Evolutionary conservation across 257 asterid genomes (phyloP).

Genomic region (Pogostemon cablin): DNA sequence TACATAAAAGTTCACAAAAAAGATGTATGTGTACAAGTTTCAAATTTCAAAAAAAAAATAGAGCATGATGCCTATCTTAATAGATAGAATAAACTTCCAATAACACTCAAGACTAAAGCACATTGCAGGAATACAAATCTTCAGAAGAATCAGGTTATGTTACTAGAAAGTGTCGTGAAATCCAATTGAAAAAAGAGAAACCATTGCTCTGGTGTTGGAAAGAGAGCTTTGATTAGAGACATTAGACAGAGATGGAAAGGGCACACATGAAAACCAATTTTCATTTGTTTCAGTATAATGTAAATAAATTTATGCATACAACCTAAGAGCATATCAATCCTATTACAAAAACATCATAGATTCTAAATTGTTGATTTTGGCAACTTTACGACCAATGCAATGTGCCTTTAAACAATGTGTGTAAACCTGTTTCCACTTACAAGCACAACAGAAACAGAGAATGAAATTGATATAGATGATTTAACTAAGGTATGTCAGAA

Average conservation of each 20-base stretch:
- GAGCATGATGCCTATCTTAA: not conserved
- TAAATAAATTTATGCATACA: not conserved
- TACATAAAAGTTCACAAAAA: not conserved
- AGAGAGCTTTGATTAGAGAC: conserved; percentile 3
- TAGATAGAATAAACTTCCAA: not conserved
- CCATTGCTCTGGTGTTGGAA: not conserved
- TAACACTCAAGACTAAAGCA: conserved; percentile 10
- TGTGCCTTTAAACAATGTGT: not conserved
- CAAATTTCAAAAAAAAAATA: not conserved
- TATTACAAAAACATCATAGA: not conserved
- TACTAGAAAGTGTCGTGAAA: not conserved
- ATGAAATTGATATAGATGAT: not conserved
- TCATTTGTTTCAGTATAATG: not conserved
- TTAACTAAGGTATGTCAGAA: not conserved
- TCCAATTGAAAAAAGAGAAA: not conserved
- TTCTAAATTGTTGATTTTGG: conserved; percentile 3
- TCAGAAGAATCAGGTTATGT: conserved; percentile 1
- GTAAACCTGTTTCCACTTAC: not conserved
- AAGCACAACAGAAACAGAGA: not conserved
- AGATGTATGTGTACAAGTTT: not conserved
- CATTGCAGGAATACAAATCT: conserved; percentile 4
- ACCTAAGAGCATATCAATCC: not conserved
- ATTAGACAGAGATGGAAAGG: not conserved
- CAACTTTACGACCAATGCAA: not conserved
- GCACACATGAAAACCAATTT: not conserved